Base-by-base conservation (phyloP, 176 grass and related monocot genomes). In the Ananas comosus region DNA sequence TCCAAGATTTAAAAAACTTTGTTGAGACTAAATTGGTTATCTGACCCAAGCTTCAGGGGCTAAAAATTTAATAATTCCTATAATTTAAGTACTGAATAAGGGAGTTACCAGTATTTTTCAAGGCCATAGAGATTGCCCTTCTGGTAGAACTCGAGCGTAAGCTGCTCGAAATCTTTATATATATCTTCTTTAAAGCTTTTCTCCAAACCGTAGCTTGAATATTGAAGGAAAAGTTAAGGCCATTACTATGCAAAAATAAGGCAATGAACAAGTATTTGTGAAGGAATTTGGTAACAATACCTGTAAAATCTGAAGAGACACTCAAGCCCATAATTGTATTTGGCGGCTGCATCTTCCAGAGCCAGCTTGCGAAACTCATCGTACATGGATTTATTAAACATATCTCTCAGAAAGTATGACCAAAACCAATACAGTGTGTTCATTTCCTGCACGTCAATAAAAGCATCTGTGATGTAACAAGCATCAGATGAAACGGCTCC, bases 251-350 rank as follows among this genome's bases (percentile, higher is more conserved):
- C 29, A 53, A 48, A 71, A 10, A 42, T 67, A 24, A 61, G 78
- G 5, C 53, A 72, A 25, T 23, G 68, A 56, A 5, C 7, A 17
- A 80, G 50, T 56, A 33, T 9, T 13, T 10, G 12, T 51, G 5
- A 66, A 49, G 13, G 48, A 50, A 50, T 13, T 16, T 21, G 42
- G 42, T 19, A 48, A 50, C 0, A 61, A 12, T 78, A 93, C 95
- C 95, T 99, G 85, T 94, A 99, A 88, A 94, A 99, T 88, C 95
- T 93, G 80, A 99, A 99, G 73, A 99, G 90, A 66, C 95, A 94
- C 59, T 99, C 87, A 13, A 99, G 82, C 24, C 95, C 87, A 82
- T 99, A 99, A 78, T 82, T 91, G 75, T 99, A 99, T 64, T 80
- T 94, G 59, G 87, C 87, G 80, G 66, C 80, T 21, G 90, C 87